Evolutionary conservation across 441 rosid species (phyloP), one percentile per base, ranked within the genome.

Genomic region (Corymbia citriodora): DNA sequence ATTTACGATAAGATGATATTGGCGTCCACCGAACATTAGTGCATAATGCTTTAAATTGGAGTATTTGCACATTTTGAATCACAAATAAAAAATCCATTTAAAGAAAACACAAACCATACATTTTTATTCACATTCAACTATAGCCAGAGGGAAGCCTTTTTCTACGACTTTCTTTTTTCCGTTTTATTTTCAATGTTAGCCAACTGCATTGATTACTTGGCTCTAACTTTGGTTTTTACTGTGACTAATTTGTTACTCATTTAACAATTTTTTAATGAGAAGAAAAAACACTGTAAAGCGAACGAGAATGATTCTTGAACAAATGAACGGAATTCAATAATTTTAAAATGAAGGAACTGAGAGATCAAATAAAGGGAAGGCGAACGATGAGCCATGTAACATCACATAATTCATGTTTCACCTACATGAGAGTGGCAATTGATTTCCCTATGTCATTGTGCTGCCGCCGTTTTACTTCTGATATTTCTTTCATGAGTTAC

Each of bases 381-480:
- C 0, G 7, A 33, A 70, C 3, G 8, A 16, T 8, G 33, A 29
- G 17, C 9, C 33, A 6, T 4, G 33, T 63, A 29, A 29, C 18
- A 29, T n/a, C 45, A 17, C 45, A 16, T 31, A 31, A 17, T 68
- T 68, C 6, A 17, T 31, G 79, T 4, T 9, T 4, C 18, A 9
- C 23, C 45, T 31, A 31, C 79, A 31, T 33, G 45, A 45, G 9
- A 31, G 79, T 31, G 4, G 45, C 13, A 33, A 17, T 33, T 70
- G 45, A 31, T 70, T 33, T 7, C 3, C 3, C 45, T 31, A 9
- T 23, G 3, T 68, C 23, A 68, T 21, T 3, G 2, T 31, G 79
- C 8, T 21, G 8, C 9, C 45, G 0, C 31, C 3, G 0, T 12
- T 63, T 13, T 63, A 1, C 8, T 68, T 29, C 3, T 8, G 2